phyloP scores from a whole-genome alignment of 495 filamentous ascomycete species.

The Venustampulla echinocandica region DNA sequence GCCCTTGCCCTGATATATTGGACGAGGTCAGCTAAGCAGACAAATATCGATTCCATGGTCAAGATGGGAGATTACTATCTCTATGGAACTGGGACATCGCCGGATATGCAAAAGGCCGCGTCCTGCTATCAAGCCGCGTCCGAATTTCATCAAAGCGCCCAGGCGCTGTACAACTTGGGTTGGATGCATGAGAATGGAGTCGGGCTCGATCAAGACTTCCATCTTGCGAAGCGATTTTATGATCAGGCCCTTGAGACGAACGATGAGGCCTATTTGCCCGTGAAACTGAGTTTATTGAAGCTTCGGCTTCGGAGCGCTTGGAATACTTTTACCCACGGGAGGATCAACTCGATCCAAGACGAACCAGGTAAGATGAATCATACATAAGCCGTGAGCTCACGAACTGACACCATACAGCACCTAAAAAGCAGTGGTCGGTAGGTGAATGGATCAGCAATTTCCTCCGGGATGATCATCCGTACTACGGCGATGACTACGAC shows the following conservation, averaged over 20 bases:
- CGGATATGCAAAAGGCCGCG: constrained; percentile 80
- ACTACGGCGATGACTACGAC: constrained; percentile 51
- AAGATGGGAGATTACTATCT: constrained; percentile 99
- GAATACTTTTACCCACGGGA: constrained; percentile 85
- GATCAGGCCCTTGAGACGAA: constrained; percentile 88
- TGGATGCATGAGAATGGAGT: constrained; percentile 99
- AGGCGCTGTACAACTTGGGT: constrained; percentile 93
- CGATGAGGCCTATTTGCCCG: constrained; percentile 88
- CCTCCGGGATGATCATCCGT: constrained; percentile 60
- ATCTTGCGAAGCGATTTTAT: constrained; percentile 93
- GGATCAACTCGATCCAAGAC: constrained; percentile 81
- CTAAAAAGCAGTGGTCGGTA: constrained; percentile 63
- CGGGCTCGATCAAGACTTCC: constrained; percentile 89
- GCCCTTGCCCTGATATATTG: constrained; percentile 84
- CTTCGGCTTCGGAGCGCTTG: constrained; percentile 76
- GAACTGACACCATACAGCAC: constrained; percentile 35
- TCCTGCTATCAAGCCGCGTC: constrained; percentile 87
- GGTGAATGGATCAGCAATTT: constrained; percentile 79
- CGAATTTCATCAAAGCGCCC: constrained; percentile 81
- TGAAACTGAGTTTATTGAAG: constrained; percentile 80
- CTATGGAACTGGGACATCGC: constrained; percentile 60
- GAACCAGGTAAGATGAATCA: constrained; percentile 63
- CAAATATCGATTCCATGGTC: constrained; percentile 86
- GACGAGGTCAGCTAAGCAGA: constrained; percentile 90
- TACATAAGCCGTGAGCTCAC: background rate